These are phyloP conservation scores for Saturnispora silvae DNA, from an alignment of 805 yeast species.

Conservation along the genomic window DNA sequence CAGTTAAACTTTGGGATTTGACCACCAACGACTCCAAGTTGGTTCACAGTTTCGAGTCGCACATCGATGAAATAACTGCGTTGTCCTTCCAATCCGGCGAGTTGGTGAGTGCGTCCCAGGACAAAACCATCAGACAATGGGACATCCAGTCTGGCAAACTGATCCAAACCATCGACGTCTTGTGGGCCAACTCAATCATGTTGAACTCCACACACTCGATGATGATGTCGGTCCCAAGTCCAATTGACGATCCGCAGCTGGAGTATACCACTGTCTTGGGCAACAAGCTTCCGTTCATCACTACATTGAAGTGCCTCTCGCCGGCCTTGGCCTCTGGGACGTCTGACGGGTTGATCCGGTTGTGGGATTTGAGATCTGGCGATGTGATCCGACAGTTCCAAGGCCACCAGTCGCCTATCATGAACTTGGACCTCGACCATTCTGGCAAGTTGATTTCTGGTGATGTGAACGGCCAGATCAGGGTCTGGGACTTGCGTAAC, in stretches of 20 bases:
- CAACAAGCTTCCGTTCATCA: constrained; percentile 35
- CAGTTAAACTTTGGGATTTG: constrained; percentile 51
- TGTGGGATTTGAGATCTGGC: constrained; percentile 70
- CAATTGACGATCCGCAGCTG: constrained; percentile 7
- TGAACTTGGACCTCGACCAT: constrained; percentile 54
- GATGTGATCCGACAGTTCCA: constrained; percentile 48
- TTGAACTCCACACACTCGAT: constrained; percentile 11
- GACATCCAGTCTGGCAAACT: constrained; percentile 57
- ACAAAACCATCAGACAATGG: constrained; percentile 68
- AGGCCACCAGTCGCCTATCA: constrained; percentile 64
- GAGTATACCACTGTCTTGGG: background rate
- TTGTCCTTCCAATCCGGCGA: constrained; percentile 41
- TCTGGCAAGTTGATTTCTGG: constrained; percentile 56
- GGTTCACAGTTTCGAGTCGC: constrained; percentile 47
- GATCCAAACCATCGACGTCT: constrained; percentile 57
- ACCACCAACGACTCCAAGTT: constrained; percentile 15
- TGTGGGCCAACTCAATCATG: constrained; percentile 42
- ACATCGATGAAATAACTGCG: constrained; percentile 57
- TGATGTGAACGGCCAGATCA: constrained; percentile 46
- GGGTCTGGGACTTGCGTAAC: constrained; percentile 45
- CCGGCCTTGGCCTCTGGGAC: constrained; percentile 76
- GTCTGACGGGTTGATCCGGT: constrained; percentile 60
- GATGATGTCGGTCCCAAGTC: too few relatives aligned
- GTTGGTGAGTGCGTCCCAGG: constrained; percentile 62
- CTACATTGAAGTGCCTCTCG: constrained; percentile 60